Base-by-base conservation (phyloP, 2,329 filamentous ascomycete genomes). In the Neonectria faginata region DNA sequence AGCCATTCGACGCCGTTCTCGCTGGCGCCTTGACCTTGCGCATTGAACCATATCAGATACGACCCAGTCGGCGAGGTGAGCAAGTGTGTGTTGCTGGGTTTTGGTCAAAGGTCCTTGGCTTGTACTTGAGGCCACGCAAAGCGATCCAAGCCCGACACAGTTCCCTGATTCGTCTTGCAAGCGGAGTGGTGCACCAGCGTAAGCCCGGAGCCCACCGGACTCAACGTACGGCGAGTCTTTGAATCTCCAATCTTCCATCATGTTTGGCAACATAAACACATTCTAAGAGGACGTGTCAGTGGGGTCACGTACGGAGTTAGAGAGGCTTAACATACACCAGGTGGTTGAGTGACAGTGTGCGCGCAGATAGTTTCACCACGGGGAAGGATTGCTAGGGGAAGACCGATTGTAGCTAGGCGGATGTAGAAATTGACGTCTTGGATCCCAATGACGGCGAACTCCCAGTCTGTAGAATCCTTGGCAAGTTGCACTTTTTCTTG, bases 221-320 rank as follows among this genome's bases (percentile, higher is more conserved):
- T 80, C 76, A 14, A 82, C 81, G 31, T 80, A 75, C 0, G 82
- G 82, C 0, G 78, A 82, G 1, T 75, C 60, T 29, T 73, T 66
- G 45, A 83, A 84, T 5, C 82, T 75, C 82, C 82, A 84, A 56
- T 84, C 82, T 4, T 77, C 67, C 7, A 73, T 66, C 77, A 83
- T 80, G 47, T 82, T 77, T 0, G 78, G 77, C 0, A 84, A 41
- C 18, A 78, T 73, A 54, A 84, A 83, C 0, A 83, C 76, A 2
- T 70, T 76, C 75, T 78, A 51, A 12, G 16, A 3, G 2, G 20
- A 14, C 18, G 0, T 12, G 10, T 68, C 51, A 69, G 52, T 36
- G 42, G 25, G 6, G 3, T 47, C 16, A 5, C 14, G 5, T 12
- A 33, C 27, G 5, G 12, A 29, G 12, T 16, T 6, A 12, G 16